Conservation (phyloP, 2,329 filamentous ascomycete genomes). For the Graphilbum sp. region DNA sequence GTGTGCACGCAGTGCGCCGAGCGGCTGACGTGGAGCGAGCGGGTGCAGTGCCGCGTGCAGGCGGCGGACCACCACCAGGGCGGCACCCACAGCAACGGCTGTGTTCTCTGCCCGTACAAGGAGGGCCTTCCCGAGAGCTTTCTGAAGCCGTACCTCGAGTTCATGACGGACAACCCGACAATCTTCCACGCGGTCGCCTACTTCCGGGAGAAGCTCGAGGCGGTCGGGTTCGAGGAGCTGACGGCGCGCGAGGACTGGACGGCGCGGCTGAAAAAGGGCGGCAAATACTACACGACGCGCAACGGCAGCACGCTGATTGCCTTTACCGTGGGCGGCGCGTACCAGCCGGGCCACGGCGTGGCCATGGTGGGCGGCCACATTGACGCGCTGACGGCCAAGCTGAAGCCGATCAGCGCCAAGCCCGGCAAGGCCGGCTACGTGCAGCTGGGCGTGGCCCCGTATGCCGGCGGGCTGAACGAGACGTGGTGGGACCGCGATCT, state of each 20-base stretch:
- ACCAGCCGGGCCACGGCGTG: slow-evolving; percentile 20
- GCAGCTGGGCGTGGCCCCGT: slow-evolving; percentile 83
- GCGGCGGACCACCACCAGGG: slow-evolving; percentile 1
- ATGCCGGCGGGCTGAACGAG: slow-evolving; percentile 69
- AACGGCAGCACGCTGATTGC: slow-evolving; percentile 21
- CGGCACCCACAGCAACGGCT: slow-evolving; percentile 9
- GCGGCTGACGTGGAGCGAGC: slow-evolving; percentile 12
- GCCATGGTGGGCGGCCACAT: slow-evolving; percentile 65
- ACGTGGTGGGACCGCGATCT: slow-evolving; percentile 98
- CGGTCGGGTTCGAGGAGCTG: slow-evolving; percentile 61
- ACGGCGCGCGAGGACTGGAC: slow-evolving; percentile 67
- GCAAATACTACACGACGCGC: slow-evolving; percentile 20
- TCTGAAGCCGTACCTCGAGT: slow-evolving; percentile 71
- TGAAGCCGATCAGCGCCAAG: slow-evolving; percentile 83
- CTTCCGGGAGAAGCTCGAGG: slow-evolving; percentile 55
- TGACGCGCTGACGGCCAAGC: slow-evolving; percentile 74
- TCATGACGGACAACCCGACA: slow-evolving; percentile 80
- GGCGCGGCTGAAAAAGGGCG: slow-evolving; percentile 54
- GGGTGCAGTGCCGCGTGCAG: slow-evolving; percentile 6
- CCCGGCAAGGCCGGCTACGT: slow-evolving; percentile 72
- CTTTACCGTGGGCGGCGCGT: slow-evolving; percentile 19
- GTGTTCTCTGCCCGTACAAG: slow-evolving; percentile 21
- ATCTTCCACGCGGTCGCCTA: slow-evolving; percentile 79
- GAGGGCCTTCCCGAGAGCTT: slow-evolving; percentile 44
- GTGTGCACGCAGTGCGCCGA: slow-evolving; percentile 24